Percentiles rank a stretch among this genome's conserved stretches.
Evolutionary conservation across 108 stramenopile genomes (phyloP).

Genomic region (Cylindrotheca closterium): DNA sequence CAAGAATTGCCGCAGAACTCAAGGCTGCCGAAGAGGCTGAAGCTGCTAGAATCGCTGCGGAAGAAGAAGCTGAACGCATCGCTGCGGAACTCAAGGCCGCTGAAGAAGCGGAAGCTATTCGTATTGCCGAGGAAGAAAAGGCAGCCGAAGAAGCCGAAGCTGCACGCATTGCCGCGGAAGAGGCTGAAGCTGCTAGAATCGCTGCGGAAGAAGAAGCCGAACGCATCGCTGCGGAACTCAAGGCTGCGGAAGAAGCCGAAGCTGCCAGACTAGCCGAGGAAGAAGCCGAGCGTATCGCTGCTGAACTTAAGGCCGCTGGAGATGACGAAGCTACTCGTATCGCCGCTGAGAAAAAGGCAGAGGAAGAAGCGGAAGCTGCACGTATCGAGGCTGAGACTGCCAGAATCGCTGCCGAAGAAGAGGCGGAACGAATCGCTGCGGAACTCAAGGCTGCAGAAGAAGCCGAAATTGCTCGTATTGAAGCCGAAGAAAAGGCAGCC

Average conservation of each 20-base stretch:
- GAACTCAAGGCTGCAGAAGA: neutral
- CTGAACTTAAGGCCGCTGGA: neutral
- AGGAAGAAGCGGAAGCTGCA: neutral
- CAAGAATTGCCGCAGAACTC: neutral
- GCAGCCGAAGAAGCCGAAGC: neutral
- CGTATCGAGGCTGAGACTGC: neutral
- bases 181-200: neutral
- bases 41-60: neutral
- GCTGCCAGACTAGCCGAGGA: neutral
- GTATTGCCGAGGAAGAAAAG: neutral
- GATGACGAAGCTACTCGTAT: neutral
- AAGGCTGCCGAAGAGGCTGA: neutral
- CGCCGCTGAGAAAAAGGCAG: neutral
- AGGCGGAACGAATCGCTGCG: neutral
- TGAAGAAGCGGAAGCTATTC: neutral
- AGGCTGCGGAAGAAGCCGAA: neutral
- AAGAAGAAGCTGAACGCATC: neutral
- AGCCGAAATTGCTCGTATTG: neutral
- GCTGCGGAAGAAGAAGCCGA: neutral
- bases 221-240: neutral
- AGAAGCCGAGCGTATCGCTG: neutral
- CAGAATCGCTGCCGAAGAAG: neutral
- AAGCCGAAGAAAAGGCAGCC: neutral
- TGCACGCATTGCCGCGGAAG: neutral
- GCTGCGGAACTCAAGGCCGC: too few species aligned